Conservation (phyloP, 345 rosid species). For the Pseudoturritis turrita region DNA sequence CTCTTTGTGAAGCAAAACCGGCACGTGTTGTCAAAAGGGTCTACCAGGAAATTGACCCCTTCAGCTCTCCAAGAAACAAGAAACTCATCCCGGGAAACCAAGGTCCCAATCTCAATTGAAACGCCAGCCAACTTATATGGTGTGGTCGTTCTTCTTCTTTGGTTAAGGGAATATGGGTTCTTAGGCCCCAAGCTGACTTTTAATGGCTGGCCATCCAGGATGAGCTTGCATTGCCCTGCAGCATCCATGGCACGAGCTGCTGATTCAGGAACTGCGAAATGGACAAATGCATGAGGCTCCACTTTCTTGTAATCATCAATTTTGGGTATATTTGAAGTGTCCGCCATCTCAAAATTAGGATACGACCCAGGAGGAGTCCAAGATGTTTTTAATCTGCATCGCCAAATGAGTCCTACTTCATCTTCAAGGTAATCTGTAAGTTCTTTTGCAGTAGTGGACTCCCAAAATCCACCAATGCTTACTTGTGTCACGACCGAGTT, state of each 20-base stretch:
- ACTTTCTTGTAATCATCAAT: slow-evolving; percentile 50
- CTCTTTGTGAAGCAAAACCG: slow-evolving; percentile 59
- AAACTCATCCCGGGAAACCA: slow-evolving; percentile 49
- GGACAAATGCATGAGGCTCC: slow-evolving; percentile 85
- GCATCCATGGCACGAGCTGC: slow-evolving; percentile 43
- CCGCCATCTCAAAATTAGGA: slow-evolving; percentile 49
- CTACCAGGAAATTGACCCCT: slow-evolving; percentile 67
- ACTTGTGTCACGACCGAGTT: slow-evolving; percentile 62
- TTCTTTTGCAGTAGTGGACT: slow-evolving; percentile 48
- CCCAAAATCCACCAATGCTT: slow-evolving; percentile 74
- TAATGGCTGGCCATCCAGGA: slow-evolving; percentile 41
- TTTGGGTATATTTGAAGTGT: slow-evolving; percentile 27
- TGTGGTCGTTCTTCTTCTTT: slow-evolving; percentile 51
- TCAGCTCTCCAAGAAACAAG: slow-evolving; percentile 59
- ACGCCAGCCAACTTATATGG: slow-evolving; percentile 59
- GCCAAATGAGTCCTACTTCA: slow-evolving; percentile 58
- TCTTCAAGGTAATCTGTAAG: slow-evolving; percentile 53
- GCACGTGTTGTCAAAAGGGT: slow-evolving; percentile 79
- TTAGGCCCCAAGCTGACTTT: slow-evolving; percentile 72
- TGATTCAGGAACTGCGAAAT: slow-evolving; percentile 56
- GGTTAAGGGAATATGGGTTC: slow-evolving; percentile 56
- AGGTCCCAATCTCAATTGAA: slow-evolving; percentile 59
- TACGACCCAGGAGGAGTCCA: slow-evolving; percentile 82
- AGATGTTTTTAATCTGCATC: slow-evolving; percentile 81
- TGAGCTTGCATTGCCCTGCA: slow-evolving; percentile 45